Evolutionary conservation across 305 asterid species (phyloP), one percentile per base, ranked within the genome.

Genomic region (Striga hermonthica): DNA sequence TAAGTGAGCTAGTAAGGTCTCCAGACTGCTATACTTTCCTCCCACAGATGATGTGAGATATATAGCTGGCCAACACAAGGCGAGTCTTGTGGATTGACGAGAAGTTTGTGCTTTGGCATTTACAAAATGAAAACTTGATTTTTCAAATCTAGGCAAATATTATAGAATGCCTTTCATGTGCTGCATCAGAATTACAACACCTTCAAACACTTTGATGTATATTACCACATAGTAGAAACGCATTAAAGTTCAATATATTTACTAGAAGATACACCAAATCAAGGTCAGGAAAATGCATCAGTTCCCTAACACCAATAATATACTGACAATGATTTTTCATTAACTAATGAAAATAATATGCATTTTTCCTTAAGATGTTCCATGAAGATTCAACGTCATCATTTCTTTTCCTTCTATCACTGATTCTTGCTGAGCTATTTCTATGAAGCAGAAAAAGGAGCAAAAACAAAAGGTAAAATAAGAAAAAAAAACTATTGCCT

Each of bases 401-500:
- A 5, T 39, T 39, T 8, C 44, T 39, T 8, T 39, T 8, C 6
- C 9, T 39, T 5, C 14, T 35, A 53, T 6, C 40, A 66, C 43
- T 28, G 10, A 44, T 5, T 52, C 55, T 54, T 60, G 50, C 52
- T 49, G 43, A 15, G 36, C 41, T 54, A 13, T 34, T 44, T 11
- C n/a, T 7, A 45, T 43, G 11, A 41, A 37, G 16, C 6, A 64
- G 4, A 37, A 15, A 34, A 57, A 11, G 6, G 50, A 49, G 12
- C 15, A 12, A 49, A 7, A 12, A 3, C 55, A 8, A 14, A 10
- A 9, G 14, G 9, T 37, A 22, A 71, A 38, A 41, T 49, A 11
- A 45, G 58, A 66, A 45, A 41, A 49, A 49, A 13, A 34, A 60
- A 50, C 59, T 15, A 62, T 35, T 14, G 44, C 69, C 38, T 47